Evolutionary conservation across 768 basidiomycete genomes (phyloP).

Genomic region (Lanmaoa pseudosensibilis): DNA sequence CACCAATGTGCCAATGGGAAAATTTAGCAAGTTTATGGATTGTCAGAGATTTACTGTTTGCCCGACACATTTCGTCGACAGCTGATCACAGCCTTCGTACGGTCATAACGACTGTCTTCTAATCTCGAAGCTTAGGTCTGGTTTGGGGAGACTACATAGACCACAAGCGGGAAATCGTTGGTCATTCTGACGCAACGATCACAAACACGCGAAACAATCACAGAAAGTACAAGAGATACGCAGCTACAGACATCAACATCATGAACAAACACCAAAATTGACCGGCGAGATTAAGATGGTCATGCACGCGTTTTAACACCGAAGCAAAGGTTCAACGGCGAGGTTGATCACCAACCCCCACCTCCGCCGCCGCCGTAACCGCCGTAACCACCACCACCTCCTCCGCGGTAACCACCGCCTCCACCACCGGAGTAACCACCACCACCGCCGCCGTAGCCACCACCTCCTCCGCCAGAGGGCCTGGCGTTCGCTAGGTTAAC

Average conservation of each 20-base stretch:
- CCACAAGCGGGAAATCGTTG: neutral
- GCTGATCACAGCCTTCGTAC: neutral
- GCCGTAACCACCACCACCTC: conserved; percentile 1
- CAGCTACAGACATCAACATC: conserved; percentile 10
- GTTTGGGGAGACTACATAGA: no score
- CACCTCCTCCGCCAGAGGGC: conserved; percentile 30
- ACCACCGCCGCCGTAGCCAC: neutral
- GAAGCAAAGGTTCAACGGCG: neutral
- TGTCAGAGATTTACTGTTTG: neutral
- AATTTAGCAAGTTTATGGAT: no score
- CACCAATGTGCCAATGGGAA: no score
- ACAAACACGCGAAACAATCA: neutral
- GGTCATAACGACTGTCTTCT: no score
- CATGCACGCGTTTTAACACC: conserved; percentile 1
- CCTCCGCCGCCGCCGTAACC: neutral
- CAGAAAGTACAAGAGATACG: neutral
- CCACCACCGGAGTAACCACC: conserved; percentile 3
- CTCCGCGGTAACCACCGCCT: conserved; percentile 4
- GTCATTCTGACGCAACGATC: neutral
- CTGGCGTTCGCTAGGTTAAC: conserved; percentile 44
- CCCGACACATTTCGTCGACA: neutral
- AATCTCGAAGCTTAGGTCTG: no score
- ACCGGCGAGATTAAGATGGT: neutral
- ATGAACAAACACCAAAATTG: conserved; percentile 5
- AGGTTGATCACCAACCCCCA: conserved; percentile 12